Evolutionary conservation across 1,284 basidiomycete genomes (phyloP).

Genomic region (Trichosporon sp.): DNA sequence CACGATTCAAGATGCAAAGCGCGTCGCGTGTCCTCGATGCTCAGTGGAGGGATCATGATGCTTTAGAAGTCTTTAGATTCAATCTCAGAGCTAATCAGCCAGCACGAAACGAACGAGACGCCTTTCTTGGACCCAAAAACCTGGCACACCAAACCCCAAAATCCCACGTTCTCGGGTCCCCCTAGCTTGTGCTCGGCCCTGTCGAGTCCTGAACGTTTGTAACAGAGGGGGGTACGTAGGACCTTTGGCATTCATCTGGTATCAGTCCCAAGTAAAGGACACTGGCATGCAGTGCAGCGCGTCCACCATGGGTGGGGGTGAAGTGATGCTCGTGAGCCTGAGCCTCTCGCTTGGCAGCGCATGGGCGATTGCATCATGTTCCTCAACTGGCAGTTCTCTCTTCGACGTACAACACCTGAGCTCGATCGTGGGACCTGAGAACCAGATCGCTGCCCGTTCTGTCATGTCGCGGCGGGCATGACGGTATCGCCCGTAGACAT

Average conservation of each 20-base stretch:
- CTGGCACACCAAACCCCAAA: constrained; percentile 9
- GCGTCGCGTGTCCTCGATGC: background rate
- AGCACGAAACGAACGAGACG: background rate
- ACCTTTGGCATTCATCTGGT: background rate
- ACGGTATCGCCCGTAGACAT: background rate
- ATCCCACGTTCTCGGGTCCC: constrained; percentile 1
- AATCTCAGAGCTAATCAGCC: constrained; percentile 2
- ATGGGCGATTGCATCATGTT: background rate
- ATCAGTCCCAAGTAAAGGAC: no score
- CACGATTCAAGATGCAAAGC: background rate
- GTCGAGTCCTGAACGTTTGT: background rate
- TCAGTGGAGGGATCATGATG: background rate
- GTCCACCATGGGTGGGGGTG: background rate
- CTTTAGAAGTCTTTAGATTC: background rate
- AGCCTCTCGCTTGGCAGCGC: background rate
- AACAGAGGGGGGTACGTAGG: background rate
- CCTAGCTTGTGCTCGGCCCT: background rate
- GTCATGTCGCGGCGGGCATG: background rate
- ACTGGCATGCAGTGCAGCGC: background rate
- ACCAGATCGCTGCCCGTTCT: background rate
- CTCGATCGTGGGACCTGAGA: background rate
- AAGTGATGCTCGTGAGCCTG: no score
- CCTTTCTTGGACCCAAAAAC: constrained; percentile 2
- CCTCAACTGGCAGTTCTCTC: background rate
- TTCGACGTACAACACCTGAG: background rate